Evolutionary conservation across 139 green algal species (phyloP), one percentile per base, ranked within the genome.

Genomic region (Yamagishiella unicocca): DNA sequence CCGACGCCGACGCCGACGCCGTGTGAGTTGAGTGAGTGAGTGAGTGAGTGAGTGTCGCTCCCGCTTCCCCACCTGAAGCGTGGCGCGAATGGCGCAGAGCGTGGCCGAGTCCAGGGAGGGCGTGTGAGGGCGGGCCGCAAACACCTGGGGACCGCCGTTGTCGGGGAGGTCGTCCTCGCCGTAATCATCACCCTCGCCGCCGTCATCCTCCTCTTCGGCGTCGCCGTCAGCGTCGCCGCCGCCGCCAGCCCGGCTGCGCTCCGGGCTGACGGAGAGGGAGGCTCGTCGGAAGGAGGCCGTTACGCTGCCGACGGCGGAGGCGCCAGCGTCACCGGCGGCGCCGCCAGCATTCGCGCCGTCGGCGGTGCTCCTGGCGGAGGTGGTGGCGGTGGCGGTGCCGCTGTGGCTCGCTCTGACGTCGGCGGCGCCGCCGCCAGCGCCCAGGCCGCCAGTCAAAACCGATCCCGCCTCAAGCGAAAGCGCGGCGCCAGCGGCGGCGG

Each of bases 51-150:
- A n/a, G n/a, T n/a, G n/a, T n/a, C n/a, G n/a, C n/a, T n/a, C n/a
- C n/a, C n/a, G n/a, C n/a, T n/a, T n/a, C n/a, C n/a, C n/a, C n/a
- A 80, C 72, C 72, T 80, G 72, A 27, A 80, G 31, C 10, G 72
- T 62, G 45, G 72, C 72, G 6, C 72, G 72, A 27, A 80, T 80
- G 72, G 72, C 72, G 43, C 43, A 62, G 27, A 80, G 72, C 2
- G 72, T 80, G 2, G 45, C 72, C 1, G 43, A 19, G 72, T 80
- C 72, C 43, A 80, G 14, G 37, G 29, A 78, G 14, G 70, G 72
- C 12, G 40, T 78, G 14, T 19, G 40, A 17, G 70, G 70, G 22
- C 66, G 35, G 33, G 66, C 66, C 14, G 66, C 66, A 24, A 46
- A 74, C 40, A 78, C 70, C 38, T 14, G 22, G 6, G 70, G 40